A percentile compares a stretch with the other conserved stretches of the same genome.
Conservation (phyloP, 805 yeast species). For the Nakazawaea anatomiae region DNA sequence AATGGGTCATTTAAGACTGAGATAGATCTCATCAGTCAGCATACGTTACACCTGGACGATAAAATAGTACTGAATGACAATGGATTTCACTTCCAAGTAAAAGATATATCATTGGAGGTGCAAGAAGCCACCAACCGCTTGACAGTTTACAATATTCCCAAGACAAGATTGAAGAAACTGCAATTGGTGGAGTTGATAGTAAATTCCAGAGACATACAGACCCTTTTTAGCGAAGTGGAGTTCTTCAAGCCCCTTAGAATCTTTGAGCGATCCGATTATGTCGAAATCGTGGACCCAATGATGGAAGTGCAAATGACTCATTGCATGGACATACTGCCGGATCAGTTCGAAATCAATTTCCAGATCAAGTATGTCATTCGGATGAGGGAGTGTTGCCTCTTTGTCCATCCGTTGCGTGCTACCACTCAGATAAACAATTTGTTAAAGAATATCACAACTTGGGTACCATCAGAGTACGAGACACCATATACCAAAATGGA, state of each 20-base stretch:
- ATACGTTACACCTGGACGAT: not conserved
- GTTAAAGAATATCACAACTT: not conserved
- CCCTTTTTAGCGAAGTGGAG: not conserved
- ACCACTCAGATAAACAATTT: not conserved
- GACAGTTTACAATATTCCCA: not conserved
- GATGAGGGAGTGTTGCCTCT: constrained; percentile 7
- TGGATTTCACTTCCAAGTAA: not conserved
- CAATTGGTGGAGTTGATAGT: not conserved
- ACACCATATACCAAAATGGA: not conserved
- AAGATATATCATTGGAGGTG: not conserved
- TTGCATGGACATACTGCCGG: not conserved
- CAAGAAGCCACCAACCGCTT: not conserved
- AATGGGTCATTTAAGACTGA: not conserved
- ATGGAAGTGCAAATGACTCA: not conserved
- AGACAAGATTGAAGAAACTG: not conserved
- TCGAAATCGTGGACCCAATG: not conserved
- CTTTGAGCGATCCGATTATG: constrained; percentile 2
- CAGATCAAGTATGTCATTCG: not conserved
- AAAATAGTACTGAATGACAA: not conserved
- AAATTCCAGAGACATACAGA: not conserved
- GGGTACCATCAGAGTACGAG: not conserved
- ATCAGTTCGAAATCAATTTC: not conserved
- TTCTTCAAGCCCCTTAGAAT: constrained; percentile 9
- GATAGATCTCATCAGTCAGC: not conserved
- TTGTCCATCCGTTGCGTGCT: constrained; percentile 3